Base-by-base conservation (phyloP, 164 flowering plant species). In the Santalum album region DNA sequence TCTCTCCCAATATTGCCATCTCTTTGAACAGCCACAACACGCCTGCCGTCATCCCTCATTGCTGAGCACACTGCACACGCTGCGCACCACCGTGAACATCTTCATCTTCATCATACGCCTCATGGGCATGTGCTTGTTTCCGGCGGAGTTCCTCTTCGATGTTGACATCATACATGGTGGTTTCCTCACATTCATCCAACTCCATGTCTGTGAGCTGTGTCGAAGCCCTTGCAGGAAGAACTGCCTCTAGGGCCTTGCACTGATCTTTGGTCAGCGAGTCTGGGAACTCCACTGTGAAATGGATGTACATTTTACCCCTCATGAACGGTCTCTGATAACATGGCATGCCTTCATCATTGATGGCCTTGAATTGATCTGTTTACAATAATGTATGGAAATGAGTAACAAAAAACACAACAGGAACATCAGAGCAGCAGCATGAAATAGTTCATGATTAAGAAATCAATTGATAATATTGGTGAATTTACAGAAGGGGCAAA, bases 271-370 rank as follows among this genome's bases (percentile, higher is more conserved):
- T 63, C 53, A 89, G 56, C 1, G 79, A 69, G 2, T 86, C 95
- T 0, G 96, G 96, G 75, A 89, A 89, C 0, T 86, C 91, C 23
- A 86, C 89, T 0, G 71, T 78, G 79, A 89, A 89, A 53, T 89
- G 94, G 34, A 89, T 79, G 69, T 89, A 89, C 27, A 89, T 70
- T 62, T 83, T 86, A n/a, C 96, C 96, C 72, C 65, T 83, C 91
- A 86, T 89, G 78, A 86, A 89, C 1, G 94, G 84, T 67, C 86
- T 76, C 75, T 75, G 79, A 69, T 89, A 84, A 52, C 78, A 60
- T 7, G 96, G 96, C 96, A 89, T 86, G 0, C 96, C 96, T 67
- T 89, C 96, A n/a, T 89, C 95, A 49, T 86, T 76, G 17, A 89
- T 76, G 6, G 84, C 95, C 86, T 89, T 89, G 76, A 52, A 83